Conservation (phyloP, 345 rosid genomes). For the Aquilaria yunnanensis region DNA sequence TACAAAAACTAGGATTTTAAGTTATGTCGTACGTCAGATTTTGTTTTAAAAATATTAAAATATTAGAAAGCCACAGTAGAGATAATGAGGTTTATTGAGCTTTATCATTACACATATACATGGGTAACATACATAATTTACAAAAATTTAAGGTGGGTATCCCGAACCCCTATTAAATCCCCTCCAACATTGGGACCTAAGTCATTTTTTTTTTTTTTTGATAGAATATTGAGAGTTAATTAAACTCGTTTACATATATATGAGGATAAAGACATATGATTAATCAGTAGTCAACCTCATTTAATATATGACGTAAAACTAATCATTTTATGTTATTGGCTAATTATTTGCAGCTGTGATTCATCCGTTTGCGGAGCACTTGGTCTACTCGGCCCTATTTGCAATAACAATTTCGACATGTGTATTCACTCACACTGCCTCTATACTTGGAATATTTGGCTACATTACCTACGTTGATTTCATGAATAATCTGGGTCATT, state of each 20-base stretch:
- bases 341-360: conserved; percentile 40
- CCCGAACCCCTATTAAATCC: too few species aligned
- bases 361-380: conserved; percentile 61
- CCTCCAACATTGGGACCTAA: too few species aligned
- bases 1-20: background rate
- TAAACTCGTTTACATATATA: background rate
- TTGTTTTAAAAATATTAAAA: too few species aligned
- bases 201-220: too few species aligned
- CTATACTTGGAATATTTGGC: conserved; percentile 16
- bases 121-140: too few species aligned
- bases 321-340: too few species aligned
- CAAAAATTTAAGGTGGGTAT: too few species aligned
- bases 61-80: too few species aligned
- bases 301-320: background rate
- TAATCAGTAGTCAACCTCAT: background rate
- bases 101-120: too few species aligned
- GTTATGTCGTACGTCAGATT: too few species aligned
- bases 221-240: too few species aligned
- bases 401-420: conserved; percentile 33
- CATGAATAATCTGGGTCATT: conserved; percentile 55
- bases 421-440: conserved; percentile 23
- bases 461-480: conserved; percentile 43
- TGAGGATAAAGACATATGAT: background rate
- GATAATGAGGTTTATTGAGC: too few species aligned
- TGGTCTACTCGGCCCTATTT: conserved; percentile 43